Conservation (phyloP, 1,284 basidiomycete genomes). For the Apiotrichum gracile region DNA sequence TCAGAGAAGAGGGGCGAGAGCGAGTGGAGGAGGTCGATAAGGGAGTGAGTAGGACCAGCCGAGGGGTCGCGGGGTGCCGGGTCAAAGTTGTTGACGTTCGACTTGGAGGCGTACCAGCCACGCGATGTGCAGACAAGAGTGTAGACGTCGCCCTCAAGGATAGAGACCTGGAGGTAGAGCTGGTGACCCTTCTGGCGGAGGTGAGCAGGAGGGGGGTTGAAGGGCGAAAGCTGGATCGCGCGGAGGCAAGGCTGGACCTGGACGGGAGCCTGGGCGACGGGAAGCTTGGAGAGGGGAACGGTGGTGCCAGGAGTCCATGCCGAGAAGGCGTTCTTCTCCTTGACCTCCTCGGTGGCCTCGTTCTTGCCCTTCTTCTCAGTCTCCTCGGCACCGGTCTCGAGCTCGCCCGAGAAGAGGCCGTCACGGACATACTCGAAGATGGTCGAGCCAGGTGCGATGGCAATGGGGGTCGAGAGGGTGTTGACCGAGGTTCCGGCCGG, state of each 20-base stretch:
- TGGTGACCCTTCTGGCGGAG: conserved; percentile 53
- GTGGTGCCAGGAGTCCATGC: conserved; percentile 40
- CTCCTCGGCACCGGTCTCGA: conserved; percentile 30
- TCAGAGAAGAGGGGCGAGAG: conserved; percentile 47
- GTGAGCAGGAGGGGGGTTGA: conserved; percentile 56
- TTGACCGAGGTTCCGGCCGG: conserved; percentile 46
- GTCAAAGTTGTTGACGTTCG: conserved; percentile 49
- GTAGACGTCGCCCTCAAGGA: conserved; percentile 54
- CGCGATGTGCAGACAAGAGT: conserved; percentile 52
- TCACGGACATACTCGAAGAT: conserved; percentile 52
- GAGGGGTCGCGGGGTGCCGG: conserved; percentile 44
- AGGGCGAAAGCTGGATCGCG: conserved; percentile 53
- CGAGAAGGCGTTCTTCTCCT: conserved; percentile 45
- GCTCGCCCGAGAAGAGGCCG: conserved; percentile 32
- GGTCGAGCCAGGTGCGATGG: conserved; percentile 48
- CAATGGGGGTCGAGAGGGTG: conserved; percentile 44
- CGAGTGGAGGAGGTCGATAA: conserved; percentile 53
- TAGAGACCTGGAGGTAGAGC: conserved; percentile 53
- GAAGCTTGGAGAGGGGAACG: conserved; percentile 35
- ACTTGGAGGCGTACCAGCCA: conserved; percentile 55
- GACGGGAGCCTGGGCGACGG: conserved; percentile 39
- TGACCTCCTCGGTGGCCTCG: conserved; percentile 20
- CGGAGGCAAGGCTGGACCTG: conserved; percentile 46
- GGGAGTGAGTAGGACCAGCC: conserved; percentile 46
- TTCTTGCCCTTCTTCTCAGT: conserved; percentile 35